Evolutionary conservation across 257 asterid genomes (phyloP).

Genomic region (Lycium barbarum): DNA sequence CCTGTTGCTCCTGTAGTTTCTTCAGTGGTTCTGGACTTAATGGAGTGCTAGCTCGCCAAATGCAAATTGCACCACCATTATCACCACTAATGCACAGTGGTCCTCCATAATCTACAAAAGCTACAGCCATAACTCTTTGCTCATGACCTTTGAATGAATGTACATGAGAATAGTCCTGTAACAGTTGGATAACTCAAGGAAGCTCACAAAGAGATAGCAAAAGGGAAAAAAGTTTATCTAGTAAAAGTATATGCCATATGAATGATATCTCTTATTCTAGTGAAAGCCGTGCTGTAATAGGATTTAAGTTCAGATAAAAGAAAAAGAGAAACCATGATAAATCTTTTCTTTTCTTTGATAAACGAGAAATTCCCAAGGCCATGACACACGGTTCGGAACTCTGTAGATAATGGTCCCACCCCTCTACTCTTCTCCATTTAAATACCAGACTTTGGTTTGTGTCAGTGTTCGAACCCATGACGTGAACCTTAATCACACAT

Average conservation of each 20-base stretch:
- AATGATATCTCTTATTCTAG: not conserved
- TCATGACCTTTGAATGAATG: constrained; percentile 88
- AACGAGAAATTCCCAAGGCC: not conserved
- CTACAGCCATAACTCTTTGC: constrained; percentile 74
- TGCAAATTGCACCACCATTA: constrained; percentile 76
- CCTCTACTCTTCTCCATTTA: not conserved
- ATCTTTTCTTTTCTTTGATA: constrained; percentile 19
- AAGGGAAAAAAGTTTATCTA: not conserved
- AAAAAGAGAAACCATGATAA: not conserved
- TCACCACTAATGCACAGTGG: constrained; percentile 91
- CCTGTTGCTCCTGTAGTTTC: constrained; percentile 74
- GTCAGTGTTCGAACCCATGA: not conserved
- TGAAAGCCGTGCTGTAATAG: not conserved
- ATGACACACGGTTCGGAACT: not conserved
- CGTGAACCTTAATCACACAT: not conserved
- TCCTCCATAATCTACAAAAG: constrained; percentile 64
- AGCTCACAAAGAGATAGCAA: not conserved
- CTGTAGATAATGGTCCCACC: not conserved
- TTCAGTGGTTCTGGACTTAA: constrained; percentile 54
- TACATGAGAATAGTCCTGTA: constrained; percentile 72
- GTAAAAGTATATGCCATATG: constrained; percentile 25
- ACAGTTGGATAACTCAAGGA: constrained; percentile 34
- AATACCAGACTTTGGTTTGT: not conserved
- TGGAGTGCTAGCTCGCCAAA: constrained; percentile 77
- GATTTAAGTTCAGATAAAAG: not conserved